These are phyloP conservation scores for Oryza meyeriana DNA, from an alignment of 176 grass and related monocot species.

Conservation along the genomic window DNA sequence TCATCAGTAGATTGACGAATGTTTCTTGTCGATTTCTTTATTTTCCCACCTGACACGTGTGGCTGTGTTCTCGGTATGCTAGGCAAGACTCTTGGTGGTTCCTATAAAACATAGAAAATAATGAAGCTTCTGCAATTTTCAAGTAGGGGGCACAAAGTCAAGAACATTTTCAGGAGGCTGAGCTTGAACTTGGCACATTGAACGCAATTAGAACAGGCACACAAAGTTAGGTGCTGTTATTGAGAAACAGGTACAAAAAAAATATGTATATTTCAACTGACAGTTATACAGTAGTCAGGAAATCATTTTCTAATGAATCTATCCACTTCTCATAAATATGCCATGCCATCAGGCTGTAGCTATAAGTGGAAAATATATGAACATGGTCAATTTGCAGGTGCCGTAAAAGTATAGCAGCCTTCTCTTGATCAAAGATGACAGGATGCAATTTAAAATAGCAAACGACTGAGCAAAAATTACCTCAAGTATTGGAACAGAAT, in stretches of 20 bases:
- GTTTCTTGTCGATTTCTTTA: constrained; percentile 63
- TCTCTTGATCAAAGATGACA: constrained; percentile 11
- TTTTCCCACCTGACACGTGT: constrained; percentile 78
- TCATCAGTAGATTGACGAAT: constrained; percentile 28
- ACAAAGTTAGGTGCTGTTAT: neutral
- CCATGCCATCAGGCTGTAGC: neutral
- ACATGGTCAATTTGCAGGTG: constrained; percentile 7
- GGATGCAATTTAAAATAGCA: neutral
- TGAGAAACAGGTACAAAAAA: neutral
- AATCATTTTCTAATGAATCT: neutral
- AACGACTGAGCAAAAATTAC: constrained; percentile 37
- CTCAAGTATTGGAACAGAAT: constrained; percentile 74
- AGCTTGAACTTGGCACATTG: neutral
- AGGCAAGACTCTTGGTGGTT: constrained; percentile 41
- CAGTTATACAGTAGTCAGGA: neutral
- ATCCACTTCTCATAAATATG: neutral
- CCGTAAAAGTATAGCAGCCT: neutral
- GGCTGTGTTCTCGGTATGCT: constrained; percentile 25
- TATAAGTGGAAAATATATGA: neutral
- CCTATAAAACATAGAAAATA: constrained; percentile 49
- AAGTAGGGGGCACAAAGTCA: constrained; percentile 10
- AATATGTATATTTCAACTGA: neutral
- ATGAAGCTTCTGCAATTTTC: constrained; percentile 17
- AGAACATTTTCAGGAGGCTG: constrained; percentile 16
- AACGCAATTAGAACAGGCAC: neutral